Evolutionary conservation across 2,329 filamentous ascomycete species (phyloP), one percentile per base, ranked within the genome.

Genomic region (Diaporthe sp.): DNA sequence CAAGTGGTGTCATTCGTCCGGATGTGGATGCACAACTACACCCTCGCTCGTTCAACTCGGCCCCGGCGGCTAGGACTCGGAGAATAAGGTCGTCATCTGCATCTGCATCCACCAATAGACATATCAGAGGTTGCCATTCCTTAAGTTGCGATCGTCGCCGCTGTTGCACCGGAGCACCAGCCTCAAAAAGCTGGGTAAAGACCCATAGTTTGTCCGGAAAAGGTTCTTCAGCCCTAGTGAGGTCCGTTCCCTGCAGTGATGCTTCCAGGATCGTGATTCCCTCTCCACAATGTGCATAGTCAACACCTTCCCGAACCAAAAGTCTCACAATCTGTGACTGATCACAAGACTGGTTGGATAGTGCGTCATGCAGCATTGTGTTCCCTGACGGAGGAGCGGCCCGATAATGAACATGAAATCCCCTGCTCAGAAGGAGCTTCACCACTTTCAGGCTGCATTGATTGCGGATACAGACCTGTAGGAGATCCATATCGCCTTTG

Each of bases 31-130:
- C 39, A 42, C 10, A 7, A 17, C 9, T 47, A 22, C 17, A 3
- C 13, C 25, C 58, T 12, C 25, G 8, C 7, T 15, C 19, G 9
- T 65, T 65, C 19, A 65, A 22, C 6, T 25, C 12, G 1, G 42
- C 27, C 9, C 59, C 59, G 1, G 59, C 59, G 19, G 50, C 42
- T 1, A 13, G 19, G 19, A 50, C 39, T 17, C 15, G 9, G 2
- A 65, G 39, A 35, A 65, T 50, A 2, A 65, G 10, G 4, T 17
- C 19, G 27, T 35, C 59, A 5, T 35, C 27, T 17, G 59, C 59
- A n/a, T 5, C 2, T 3, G 39, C 17, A 4, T n/a, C 1, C 4
- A 63, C 1, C 5, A 61, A 8, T 9, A 0, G 2, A 25, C 42
- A n/a, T 25, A 50, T 9, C 9, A 65, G 3, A 2, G 59, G 12